Evolutionary conservation across 2,329 filamentous ascomycete species (phyloP), one percentile per base, ranked within the genome.

Genomic region (Penicillium sp.): DNA sequence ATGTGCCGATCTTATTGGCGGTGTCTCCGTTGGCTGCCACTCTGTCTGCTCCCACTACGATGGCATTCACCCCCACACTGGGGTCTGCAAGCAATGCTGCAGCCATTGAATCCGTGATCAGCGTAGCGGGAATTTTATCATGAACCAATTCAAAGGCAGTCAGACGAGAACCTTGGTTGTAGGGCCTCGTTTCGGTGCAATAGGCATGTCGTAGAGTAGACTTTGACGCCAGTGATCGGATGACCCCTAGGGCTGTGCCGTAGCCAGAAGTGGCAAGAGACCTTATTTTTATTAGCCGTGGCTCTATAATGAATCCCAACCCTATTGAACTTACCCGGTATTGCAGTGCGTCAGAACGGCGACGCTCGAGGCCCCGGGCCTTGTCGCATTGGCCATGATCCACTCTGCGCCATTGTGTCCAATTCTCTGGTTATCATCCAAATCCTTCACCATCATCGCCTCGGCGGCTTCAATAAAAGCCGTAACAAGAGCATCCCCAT

Each of bases 311-410:
- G 23, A 28, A 26, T 16, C 18, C 10, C 11, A n/a, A 47, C 13
- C 16, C 29, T 29, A 42, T 44, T 51, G 46, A 40, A 55, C 72
- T 47, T 75, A 86, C 82, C 93, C 93, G 18, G 93, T 98, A 69
- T 98, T 98, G 77, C 93, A 98, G 70, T 98, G 94, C 9, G 93
- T 98, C 56, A 98, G 73, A 35, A 98, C 85, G n/a, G 87, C 88
- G 39, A 95, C 72, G 55, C 76, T 74, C 58, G 70, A 75, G 77
- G 66, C 53, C 76, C 65, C 64, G 77, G 69, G 56, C 69, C 38
- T 74, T 28, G 52, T 69, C 62, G 64, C 61, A 58, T 87, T 81
- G 32, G 77, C 71, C 46, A 81, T 70, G 27, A 98, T 84, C 87
- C 93, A 98, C 54, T 83, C 77, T 0, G 89, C 87, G 31, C 93